Evolutionary conservation across 2,329 filamentous ascomycete species (phyloP).

Genomic region (Cucurbitaria berberidis): DNA sequence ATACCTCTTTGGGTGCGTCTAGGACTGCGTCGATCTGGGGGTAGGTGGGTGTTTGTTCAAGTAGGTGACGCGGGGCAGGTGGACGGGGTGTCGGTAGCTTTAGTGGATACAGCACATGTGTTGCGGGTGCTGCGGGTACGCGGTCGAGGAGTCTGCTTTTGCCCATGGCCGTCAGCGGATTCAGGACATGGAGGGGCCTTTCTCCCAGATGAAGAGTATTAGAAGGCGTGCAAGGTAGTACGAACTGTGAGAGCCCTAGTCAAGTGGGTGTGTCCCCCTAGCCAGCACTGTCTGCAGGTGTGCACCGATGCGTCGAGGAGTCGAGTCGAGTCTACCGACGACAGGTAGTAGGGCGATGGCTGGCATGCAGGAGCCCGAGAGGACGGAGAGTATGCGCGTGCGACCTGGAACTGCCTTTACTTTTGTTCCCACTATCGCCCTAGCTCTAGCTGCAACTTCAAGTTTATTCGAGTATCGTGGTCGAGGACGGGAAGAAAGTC

Average conservation of each 20-base stretch:
- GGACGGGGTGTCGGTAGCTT: slow-evolving; percentile 18
- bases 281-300: slow-evolving; percentile 38
- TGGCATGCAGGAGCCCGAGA: slow-evolving; percentile 28
- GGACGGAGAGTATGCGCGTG: slow-evolving; percentile 26
- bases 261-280: slow-evolving; percentile 32
- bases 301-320: slow-evolving; percentile 35
- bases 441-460: slow-evolving; percentile 9
- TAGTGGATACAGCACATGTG: slow-evolving; percentile 37
- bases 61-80: slow-evolving; percentile 24
- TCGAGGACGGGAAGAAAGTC: slow-evolving; percentile 22
- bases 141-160: slow-evolving; percentile 31
- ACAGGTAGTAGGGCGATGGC: slow-evolving; percentile 23
- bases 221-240: slow-evolving; percentile 38
- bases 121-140: slow-evolving; percentile 19
- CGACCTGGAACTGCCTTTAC: slow-evolving; percentile 16
- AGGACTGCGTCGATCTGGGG: slow-evolving; percentile 22
- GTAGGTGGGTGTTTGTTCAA: slow-evolving; percentile 18
- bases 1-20: slow-evolving; percentile 34
- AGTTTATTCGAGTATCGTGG: slow-evolving; percentile 12
- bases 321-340: slow-evolving; percentile 29
- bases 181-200: slow-evolving; percentile 13
- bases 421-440: slow-evolving; percentile 5
- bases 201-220: slow-evolving; percentile 22
- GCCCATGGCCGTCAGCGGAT: slow-evolving; percentile 42
- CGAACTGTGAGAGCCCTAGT: slow-evolving; percentile 40